Base-by-base conservation (phyloP, 1,139 yeast species). In the Magnusiomyces suaveolens region DNA sequence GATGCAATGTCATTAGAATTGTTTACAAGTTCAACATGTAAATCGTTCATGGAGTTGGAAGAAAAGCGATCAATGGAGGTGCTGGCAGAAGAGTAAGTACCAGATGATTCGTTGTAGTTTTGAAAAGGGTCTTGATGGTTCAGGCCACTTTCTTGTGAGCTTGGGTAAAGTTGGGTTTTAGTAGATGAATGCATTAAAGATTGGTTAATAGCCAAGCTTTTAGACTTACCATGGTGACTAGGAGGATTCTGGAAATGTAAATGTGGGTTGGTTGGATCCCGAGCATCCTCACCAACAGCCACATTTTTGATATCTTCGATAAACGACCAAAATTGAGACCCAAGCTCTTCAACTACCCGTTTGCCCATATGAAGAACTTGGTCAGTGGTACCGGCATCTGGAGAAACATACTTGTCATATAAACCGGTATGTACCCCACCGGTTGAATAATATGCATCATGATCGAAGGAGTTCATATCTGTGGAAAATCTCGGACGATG, bases 271-370 rank as follows among this genome's bases (percentile, higher is more conserved):
- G 38, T 26, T 14, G 56, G 43, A 24, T 60, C 60, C 12, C 64
- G 55, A 1, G 62, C 60, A 24, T 60, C 66, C 25, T 63, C 67
- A 1, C 71, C 71, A 51, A 67, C 60, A 0, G 71, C 63, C 8
- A 67, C 70, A 29, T 64, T 66, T 54, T 63, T 61, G 10, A 69
- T 68, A 51, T 69, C 72, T 29, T 67, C 72, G 50, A 68, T 60
- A 12, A 69, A 60, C 1, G 70, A 67, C 71, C 70, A 67, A 54
- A 69, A 66, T 55, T 68, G 72, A 20, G 65, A 55, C 20, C 70
- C 69, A 6, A 69, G 61, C 52, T 66, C 72, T 46, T 66, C 71
- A 6, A 68, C 69, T 12, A 69, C 70, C 4, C 71, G 60, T 20
- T 62, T 60, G 46, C 72, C 70, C 64, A 66, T 63, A 46, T 62